phyloP scores from a whole-genome alignment of 2,329 filamentous ascomycete species.

The Fulvia fulva region DNA sequence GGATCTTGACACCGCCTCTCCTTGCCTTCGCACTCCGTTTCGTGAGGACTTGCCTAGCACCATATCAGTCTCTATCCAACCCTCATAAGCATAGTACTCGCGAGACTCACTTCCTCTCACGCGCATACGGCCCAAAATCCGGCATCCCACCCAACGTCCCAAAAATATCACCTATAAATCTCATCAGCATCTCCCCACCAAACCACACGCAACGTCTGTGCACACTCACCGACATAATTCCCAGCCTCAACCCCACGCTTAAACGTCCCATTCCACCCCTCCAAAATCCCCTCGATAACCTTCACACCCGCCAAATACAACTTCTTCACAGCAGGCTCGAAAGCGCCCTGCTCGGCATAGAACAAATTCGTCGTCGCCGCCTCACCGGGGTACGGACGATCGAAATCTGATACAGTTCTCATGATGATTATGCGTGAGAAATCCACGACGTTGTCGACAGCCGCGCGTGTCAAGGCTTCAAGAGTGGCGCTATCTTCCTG shows the following conservation, averaged over 20 bases:
- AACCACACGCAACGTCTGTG: not conserved
- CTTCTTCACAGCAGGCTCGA: slow-evolving; percentile 60
- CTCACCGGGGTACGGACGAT: slow-evolving; percentile 60
- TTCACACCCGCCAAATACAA: slow-evolving; percentile 63
- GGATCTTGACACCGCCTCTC: no score
- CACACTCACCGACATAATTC: slow-evolving; percentile 55
- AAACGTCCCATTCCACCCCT: slow-evolving; percentile 59
- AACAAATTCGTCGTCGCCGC: slow-evolving; percentile 58
- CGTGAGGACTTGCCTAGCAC: no score
- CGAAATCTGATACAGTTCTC: slow-evolving; percentile 67
- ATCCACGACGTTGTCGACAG: slow-evolving; percentile 56
- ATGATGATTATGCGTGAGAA: slow-evolving; percentile 65
- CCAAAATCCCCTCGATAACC: slow-evolving; percentile 61
- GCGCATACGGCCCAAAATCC: slow-evolving; percentile 23
- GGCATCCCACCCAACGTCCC: slow-evolving; percentile 56
- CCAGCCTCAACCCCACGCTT: slow-evolving; percentile 52
- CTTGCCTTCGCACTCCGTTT: no score
- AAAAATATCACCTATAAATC: slow-evolving; percentile 51
- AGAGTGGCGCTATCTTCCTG: slow-evolving; percentile 70
- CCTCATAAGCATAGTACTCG: no score
- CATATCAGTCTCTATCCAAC: no score
- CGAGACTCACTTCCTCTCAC: slow-evolving; percentile 21
- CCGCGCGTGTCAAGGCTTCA: slow-evolving; percentile 60
- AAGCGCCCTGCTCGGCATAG: slow-evolving; percentile 59
- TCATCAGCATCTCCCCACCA: not conserved